Evolutionary conservation across 2,329 filamentous ascomycete species (phyloP), one percentile per base, ranked within the genome.

Genomic region (Cladorrhinum sp.): DNA sequence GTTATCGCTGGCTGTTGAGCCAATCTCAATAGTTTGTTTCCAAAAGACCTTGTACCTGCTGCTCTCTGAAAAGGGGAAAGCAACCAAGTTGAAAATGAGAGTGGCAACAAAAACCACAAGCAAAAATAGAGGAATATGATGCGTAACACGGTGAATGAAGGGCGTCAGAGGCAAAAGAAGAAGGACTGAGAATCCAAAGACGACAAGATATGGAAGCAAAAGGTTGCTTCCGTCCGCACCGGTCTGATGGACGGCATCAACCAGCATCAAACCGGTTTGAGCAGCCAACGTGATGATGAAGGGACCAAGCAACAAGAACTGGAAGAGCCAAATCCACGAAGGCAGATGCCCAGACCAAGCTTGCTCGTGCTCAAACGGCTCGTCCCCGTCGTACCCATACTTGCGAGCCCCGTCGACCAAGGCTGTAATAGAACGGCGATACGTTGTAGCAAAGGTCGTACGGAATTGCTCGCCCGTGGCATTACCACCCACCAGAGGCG

Each of bases 41-140:
- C 98, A 97, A 74, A 87, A 96, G 52, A 93, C 81, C 74, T 98
- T 98, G 73, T 96, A 85, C 38, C 91, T 85, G 71, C 87, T 90
- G 61, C 86, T 82, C 22, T 84, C 77, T 0, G 91, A 95, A 75
- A 98, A 98, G 0, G 95, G 95, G 73, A 96, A 97, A 1, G 90
- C 91, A 2, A 85, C 76, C 3, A 97, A 83, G 70, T 96, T 96
- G 78, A 96, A 98, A 59, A 93, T 82, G 25, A 96, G 76, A 1
- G 92, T 96, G 27, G 81, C 90, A 23, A 85, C 70, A 63, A 92
- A 91, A 8, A 96, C 77, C 12, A 88, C 71, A 25, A 96, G 79
- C 16, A 97, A 74, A 67, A 96, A 87, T 0, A 88, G 77, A 0
- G 95, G 93, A 3, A 98, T 73, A 62, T 96, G 92, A 71, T 90